These are phyloP conservation scores for Aureobasidium sp. DNA, from an alignment of 2,329 filamentous ascomycete genomes.

Conservation along the genomic window DNA sequence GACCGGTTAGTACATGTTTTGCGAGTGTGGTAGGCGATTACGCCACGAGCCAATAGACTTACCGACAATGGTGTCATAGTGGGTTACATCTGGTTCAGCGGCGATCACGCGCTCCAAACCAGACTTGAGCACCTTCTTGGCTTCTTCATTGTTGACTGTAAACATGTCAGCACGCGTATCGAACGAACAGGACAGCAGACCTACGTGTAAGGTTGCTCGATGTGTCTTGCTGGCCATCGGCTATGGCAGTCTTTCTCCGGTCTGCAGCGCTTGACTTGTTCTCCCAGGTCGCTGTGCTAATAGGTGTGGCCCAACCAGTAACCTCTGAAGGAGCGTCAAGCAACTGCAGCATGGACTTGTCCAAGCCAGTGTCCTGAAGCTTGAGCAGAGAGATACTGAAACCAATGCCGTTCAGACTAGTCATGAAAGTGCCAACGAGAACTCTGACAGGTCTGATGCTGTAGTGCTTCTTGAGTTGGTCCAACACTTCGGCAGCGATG, in stretches of 20 bases:
- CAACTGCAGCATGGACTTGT: conserved; percentile 58
- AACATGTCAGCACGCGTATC: conserved; percentile 1
- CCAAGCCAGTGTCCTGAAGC: conserved; percentile 53
- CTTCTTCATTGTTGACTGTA: conserved; percentile 44
- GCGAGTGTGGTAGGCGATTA: not conserved
- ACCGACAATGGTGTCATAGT: conserved; percentile 65
- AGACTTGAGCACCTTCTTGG: conserved; percentile 47
- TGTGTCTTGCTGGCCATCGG: conserved; percentile 33
- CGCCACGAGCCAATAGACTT: not conserved
- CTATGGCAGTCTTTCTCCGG: conserved; percentile 30
- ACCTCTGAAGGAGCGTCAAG: conserved; percentile 63
- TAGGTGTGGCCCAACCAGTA: conserved; percentile 58
- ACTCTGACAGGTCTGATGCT: conserved; percentile 56
- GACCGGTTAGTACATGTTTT: not conserved
- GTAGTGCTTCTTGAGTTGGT: conserved; percentile 52
- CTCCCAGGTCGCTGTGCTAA: conserved; percentile 54
- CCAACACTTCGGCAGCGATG: conserved; percentile 60
- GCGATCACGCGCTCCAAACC: conserved; percentile 57
- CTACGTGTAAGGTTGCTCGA: conserved; percentile 48
- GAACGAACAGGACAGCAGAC: conserved; percentile 18
- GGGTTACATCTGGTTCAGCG: conserved; percentile 59
- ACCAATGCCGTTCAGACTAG: conserved; percentile 63
- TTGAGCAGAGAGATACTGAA: conserved; percentile 64
- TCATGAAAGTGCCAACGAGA: conserved; percentile 63
- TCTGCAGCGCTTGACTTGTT: conserved; percentile 37